phyloP scores from a whole-genome alignment of 2,329 filamentous ascomycete genomes.

The Fusarium ramigenum region DNA sequence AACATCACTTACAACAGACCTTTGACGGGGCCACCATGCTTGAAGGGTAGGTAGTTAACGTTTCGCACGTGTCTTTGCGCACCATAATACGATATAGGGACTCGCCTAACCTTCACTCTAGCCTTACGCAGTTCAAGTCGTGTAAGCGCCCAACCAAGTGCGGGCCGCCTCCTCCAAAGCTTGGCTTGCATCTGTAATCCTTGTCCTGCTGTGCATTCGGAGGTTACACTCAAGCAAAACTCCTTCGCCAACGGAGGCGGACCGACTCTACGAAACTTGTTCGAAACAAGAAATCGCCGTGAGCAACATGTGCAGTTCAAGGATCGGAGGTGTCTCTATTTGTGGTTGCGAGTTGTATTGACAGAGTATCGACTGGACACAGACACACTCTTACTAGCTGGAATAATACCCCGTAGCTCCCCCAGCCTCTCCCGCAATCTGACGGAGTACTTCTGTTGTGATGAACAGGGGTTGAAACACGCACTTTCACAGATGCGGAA shows the following conservation, averaged over 20 bases:
- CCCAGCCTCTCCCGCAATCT: constrained; percentile 28
- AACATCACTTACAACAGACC: background rate
- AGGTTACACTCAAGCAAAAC: constrained; percentile 13
- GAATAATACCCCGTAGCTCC: constrained; percentile 4
- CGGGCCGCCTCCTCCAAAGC: constrained; percentile 23
- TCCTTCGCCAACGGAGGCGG: constrained; percentile 4
- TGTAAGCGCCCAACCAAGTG: constrained; percentile 32
- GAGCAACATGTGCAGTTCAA: background rate
- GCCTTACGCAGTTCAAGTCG: background rate
- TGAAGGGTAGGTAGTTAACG: constrained; percentile 27
- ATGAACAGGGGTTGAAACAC: constrained; percentile 22
- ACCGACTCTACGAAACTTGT: constrained; percentile 14
- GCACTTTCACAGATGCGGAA: constrained; percentile 28
- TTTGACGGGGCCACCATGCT: background rate
- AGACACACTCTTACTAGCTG: background rate
- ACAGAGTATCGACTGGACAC: background rate
- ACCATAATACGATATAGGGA: background rate
- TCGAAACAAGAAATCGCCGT: constrained; percentile 23
- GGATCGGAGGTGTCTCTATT: background rate
- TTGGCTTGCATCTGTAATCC: constrained; percentile 22
- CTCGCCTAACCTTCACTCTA: background rate
- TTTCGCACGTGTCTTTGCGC: constrained; percentile 35
- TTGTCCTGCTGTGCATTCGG: constrained; percentile 6
- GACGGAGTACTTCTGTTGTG: background rate
- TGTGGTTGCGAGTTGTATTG: constrained; percentile 5